A percentile compares a stretch with the other conserved stretches of the same genome.
Evolutionary conservation across 2,329 filamentous ascomycete species (phyloP).

Genomic region (Mycosphaerella arachidis): DNA sequence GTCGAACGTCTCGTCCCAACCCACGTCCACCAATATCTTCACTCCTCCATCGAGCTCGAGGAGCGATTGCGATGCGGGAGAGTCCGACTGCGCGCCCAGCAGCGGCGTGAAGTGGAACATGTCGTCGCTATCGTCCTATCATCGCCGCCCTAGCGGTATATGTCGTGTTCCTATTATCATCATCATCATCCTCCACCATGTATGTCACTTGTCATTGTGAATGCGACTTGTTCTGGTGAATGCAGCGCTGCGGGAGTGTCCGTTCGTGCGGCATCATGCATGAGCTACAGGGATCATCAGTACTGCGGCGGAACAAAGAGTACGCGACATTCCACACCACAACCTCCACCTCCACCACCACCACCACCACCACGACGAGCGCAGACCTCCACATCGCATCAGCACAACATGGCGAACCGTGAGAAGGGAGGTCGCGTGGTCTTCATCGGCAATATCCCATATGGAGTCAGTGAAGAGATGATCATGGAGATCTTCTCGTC

Average conservation of each 20-base stretch:
- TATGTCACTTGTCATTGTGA: no score
- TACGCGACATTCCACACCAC: not conserved
- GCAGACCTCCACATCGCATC: not conserved
- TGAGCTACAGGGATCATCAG: no score
- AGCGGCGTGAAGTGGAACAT: slow-evolving; percentile 98
- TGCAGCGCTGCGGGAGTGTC: no score
- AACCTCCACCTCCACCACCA: not conserved
- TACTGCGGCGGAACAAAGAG: not conserved
- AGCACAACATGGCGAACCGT: slow-evolving; percentile 29
- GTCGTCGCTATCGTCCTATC: slow-evolving; percentile 4
- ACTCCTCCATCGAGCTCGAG: slow-evolving; percentile 94
- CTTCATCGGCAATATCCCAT: slow-evolving; percentile 83
- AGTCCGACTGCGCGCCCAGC: slow-evolving; percentile 83
- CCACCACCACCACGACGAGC: not conserved
- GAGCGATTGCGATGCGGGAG: slow-evolving; percentile 86
- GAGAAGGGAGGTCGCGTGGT: slow-evolving; percentile 75
- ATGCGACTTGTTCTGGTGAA: no score
- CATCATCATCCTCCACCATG: not conserved
- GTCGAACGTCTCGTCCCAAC: slow-evolving; percentile 93
- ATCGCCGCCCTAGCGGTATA: not conserved
- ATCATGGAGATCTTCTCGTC: slow-evolving; percentile 90
- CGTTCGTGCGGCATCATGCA: no score
- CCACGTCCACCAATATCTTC: slow-evolving; percentile 89
- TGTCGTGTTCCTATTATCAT: not conserved
- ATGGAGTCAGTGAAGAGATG: slow-evolving; percentile 90